These are phyloP conservation scores for Lophiotrema nucula DNA, from an alignment of 495 filamentous ascomycete genomes.

Conservation along the genomic window DNA sequence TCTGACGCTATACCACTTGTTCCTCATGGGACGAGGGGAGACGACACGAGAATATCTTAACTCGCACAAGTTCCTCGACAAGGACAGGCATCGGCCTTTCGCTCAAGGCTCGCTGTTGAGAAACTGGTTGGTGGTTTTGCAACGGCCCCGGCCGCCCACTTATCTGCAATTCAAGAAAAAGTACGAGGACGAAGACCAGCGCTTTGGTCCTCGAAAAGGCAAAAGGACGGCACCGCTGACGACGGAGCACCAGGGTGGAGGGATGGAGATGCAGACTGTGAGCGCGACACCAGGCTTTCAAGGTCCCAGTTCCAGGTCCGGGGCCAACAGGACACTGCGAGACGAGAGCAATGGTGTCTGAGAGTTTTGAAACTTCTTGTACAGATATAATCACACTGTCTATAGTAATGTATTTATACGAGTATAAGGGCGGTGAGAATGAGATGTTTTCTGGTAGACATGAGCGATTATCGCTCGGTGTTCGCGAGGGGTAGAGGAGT, in stretches of 20 bases:
- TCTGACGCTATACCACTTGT: slow-evolving; percentile 83
- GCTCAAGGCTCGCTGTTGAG: slow-evolving; percentile 71
- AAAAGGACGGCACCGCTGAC: slow-evolving; percentile 52
- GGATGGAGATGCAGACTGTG: slow-evolving; percentile 62
- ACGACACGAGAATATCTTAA: slow-evolving; percentile 96
- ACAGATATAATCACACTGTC: slow-evolving; percentile 15
- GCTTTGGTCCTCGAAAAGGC: slow-evolving; percentile 64
- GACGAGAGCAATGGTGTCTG: background rate
- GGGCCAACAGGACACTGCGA: slow-evolving; percentile 14
- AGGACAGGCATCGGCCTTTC: slow-evolving; percentile 88
- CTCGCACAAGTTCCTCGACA: slow-evolving; percentile 87
- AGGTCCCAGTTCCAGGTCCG: slow-evolving; percentile 22
- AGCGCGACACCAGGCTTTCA: slow-evolving; percentile 33
- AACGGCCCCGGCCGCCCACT: slow-evolving; percentile 79
- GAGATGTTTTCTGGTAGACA: slow-evolving; percentile 13
- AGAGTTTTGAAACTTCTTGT: too few relatives aligned
- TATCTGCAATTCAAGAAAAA: slow-evolving; percentile 82
- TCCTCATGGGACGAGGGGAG: slow-evolving; percentile 83
- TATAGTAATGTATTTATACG: too few relatives aligned
- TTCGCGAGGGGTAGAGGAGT: background rate
- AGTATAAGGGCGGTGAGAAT: too few relatives aligned
- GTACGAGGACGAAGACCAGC: slow-evolving; percentile 80
- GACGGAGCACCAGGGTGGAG: slow-evolving; percentile 52
- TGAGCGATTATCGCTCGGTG: background rate
- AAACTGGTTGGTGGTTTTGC: slow-evolving; percentile 81